A percentile compares a stretch with the other conserved stretches of the same genome.
These are phyloP conservation scores for Syzygium malaccense DNA, from an alignment of 441 rosid genomes.

Conservation along the genomic window DNA sequence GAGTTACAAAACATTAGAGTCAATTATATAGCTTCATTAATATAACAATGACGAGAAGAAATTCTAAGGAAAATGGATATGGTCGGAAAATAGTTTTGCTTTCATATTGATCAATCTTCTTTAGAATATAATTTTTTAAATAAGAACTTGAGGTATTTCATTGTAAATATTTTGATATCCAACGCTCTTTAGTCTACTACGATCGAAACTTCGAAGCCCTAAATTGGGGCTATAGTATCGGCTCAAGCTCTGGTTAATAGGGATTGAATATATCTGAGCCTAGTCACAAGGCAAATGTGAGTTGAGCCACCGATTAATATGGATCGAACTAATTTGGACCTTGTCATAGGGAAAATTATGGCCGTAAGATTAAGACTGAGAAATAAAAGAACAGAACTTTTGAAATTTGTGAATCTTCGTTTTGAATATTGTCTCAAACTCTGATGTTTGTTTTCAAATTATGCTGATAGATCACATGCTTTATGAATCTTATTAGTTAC, in stretches of 20 bases:
- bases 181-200: background rate
- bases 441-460: background rate
- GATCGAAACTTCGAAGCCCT: background rate
- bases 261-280: background rate
- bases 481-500: background rate
- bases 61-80: background rate
- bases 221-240: background rate
- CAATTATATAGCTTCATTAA: background rate
- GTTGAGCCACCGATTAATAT: background rate
- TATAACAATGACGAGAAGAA: background rate
- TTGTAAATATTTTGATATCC: background rate
- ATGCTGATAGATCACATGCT: background rate
- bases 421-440: background rate
- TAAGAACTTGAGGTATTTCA: background rate
- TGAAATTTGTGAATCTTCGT: background rate
- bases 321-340: background rate
- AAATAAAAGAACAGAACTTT: no score
- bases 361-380: no score
- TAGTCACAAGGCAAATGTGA: background rate
- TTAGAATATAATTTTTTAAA: background rate
- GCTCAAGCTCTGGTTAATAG: background rate
- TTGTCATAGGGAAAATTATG: no score
- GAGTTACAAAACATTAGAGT: background rate
- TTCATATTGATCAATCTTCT: background rate
- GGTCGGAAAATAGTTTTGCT: background rate